Evolutionary conservation across 129 eudicot genomes (phyloP).

Genomic region (Smallanthus sonchifolius): DNA sequence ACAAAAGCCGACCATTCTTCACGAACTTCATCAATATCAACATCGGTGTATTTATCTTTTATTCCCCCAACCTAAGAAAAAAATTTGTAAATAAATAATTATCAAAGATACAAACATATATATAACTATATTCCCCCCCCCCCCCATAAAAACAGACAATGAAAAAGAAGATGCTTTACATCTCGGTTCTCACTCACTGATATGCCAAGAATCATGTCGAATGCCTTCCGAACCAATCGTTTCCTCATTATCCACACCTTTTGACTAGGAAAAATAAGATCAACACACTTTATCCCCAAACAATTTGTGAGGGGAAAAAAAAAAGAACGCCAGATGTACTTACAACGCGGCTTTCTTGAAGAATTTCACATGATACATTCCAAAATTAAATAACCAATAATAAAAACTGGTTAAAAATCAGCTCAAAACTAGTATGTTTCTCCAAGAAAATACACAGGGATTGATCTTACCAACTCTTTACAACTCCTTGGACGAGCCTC

Average conservation of each 20-base stretch:
- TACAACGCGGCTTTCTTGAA: constrained; percentile 96
- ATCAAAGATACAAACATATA: too few relatives aligned
- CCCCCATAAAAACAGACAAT: too few relatives aligned
- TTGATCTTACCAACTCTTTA: constrained; percentile 67
- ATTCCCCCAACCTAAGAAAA: too few relatives aligned
- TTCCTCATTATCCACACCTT: constrained; percentile 94
- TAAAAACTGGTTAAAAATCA: neutral
- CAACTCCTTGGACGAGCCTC: too few relatives aligned
- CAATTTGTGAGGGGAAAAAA: neutral
- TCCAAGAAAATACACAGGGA: neutral
- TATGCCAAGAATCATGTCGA: constrained; percentile 91
- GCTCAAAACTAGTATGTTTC: neutral
- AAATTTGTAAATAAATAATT: too few relatives aligned
- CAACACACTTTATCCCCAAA: neutral
- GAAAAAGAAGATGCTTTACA: constrained; percentile 31
- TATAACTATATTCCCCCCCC: too few relatives aligned
- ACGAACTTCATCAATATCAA: too few relatives aligned
- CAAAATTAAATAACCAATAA: constrained; percentile 8
- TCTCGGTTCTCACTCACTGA: constrained; percentile 82
- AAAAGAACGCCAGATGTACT: constrained; percentile 29
- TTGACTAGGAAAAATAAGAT: neutral
- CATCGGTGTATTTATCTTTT: too few relatives aligned
- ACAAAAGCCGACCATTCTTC: too few relatives aligned
- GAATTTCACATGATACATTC: constrained; percentile 94
- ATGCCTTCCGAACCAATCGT: constrained; percentile 89